phyloP scores from a whole-genome alignment of 257 asterid genomes.

The Solanum rostratum region DNA sequence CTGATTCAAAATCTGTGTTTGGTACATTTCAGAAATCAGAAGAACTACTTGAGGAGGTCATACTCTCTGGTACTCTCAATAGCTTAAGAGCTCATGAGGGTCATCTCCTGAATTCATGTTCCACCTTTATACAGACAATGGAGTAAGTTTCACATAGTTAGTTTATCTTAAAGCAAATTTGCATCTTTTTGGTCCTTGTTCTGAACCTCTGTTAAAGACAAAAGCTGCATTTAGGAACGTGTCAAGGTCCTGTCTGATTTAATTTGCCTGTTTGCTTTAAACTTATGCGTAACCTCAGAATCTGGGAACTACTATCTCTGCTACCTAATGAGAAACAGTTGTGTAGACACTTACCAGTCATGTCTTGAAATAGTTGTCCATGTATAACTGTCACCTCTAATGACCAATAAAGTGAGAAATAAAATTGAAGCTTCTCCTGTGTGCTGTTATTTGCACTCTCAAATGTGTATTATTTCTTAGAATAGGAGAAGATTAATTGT shows the following conservation, averaged over 20 bases:
- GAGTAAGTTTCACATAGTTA: slow-evolving; percentile 34
- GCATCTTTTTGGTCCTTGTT: background rate
- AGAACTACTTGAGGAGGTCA: slow-evolving; percentile 87
- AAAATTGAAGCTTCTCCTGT: background rate
- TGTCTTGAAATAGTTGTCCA: background rate
- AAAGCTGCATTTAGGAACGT: background rate
- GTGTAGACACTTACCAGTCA: background rate
- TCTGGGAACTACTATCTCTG: background rate
- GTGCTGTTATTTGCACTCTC: background rate
- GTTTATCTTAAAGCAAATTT: background rate
- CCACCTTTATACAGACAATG: slow-evolving; percentile 62
- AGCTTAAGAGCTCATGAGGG: slow-evolving; percentile 42
- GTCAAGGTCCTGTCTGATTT: background rate
- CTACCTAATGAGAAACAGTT: background rate
- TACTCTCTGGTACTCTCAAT: slow-evolving; percentile 85
- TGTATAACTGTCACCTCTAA: background rate
- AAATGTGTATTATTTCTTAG: background rate
- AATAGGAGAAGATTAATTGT: background rate
- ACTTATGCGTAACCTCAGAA: background rate
- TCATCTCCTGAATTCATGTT: slow-evolving; percentile 52
- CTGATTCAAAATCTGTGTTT: slow-evolving; percentile 9
- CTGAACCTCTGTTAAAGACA: background rate
- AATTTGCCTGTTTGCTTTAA: background rate
- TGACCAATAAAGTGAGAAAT: background rate
- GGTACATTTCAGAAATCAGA: slow-evolving; percentile 63